phyloP scores from a whole-genome alignment of 164 flowering plant species.

The Litsea cubeba region DNA sequence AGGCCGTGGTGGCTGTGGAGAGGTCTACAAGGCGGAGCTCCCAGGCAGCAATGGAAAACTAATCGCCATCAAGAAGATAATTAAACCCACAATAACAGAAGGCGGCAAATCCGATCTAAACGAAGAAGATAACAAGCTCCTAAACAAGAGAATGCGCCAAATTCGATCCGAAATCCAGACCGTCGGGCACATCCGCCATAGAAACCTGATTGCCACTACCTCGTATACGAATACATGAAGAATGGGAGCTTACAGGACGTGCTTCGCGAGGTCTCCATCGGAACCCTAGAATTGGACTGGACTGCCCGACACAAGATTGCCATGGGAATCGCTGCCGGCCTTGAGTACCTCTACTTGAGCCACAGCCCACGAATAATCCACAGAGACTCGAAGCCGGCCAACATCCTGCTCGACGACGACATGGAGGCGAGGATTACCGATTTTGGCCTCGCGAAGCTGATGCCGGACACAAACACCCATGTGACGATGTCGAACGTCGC shows the following conservation, averaged over 20 bases:
- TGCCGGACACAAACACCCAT: conserved; percentile 73
- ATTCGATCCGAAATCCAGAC: too few species aligned
- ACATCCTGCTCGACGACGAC: conserved; percentile 77
- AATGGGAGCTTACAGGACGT: conserved; percentile 85
- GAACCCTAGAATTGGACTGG: conserved; percentile 65
- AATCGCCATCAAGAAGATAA: too few species aligned
- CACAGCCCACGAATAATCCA: conserved; percentile 73
- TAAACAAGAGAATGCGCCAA: too few species aligned
- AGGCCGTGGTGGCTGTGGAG: too few species aligned
- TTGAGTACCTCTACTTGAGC: conserved; percentile 69
- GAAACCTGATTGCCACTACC: conserved; percentile 70
- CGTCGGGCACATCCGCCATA: too few species aligned
- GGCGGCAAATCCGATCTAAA: too few species aligned
- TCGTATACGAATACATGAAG: conserved; percentile 84
- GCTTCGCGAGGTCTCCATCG: conserved; percentile 36
- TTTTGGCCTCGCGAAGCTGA: conserved; percentile 82
- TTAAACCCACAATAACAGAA: too few species aligned
- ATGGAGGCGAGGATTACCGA: conserved; percentile 91
- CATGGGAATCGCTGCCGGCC: conserved; percentile 68
- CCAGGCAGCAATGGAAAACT: too few species aligned
- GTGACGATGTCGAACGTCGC: conserved; percentile 67
- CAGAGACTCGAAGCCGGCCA: conserved; percentile 88
- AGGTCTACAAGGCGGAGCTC: too few species aligned
- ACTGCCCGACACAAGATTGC: conserved; percentile 50
- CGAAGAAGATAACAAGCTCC: too few species aligned